A percentile compares a stretch with the other conserved stretches of the same genome.
Evolutionary conservation across 768 basidiomycete species (phyloP).

Genomic region (Cyclocybe aegerita): DNA sequence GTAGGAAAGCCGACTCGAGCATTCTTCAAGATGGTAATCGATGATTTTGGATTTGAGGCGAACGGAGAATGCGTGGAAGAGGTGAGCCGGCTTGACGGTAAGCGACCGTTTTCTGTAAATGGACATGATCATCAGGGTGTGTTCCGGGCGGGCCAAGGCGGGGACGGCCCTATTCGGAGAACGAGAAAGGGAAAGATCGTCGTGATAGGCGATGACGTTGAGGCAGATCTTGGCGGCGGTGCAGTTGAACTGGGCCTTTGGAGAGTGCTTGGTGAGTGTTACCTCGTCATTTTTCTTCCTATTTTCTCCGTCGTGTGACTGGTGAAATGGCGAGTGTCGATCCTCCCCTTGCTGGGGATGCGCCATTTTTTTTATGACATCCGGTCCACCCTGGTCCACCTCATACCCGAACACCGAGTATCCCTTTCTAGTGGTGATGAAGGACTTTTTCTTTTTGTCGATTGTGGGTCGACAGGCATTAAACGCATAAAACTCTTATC

Average conservation of each 20-base stretch:
- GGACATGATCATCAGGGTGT: background rate
- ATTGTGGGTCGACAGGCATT: too few relatives aligned
- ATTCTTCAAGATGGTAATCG: conserved; percentile 61
- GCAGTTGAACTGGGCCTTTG: conserved; percentile 59
- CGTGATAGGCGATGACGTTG: conserved; percentile 68
- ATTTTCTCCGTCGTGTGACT: too few relatives aligned
- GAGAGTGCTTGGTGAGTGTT: conserved; percentile 56
- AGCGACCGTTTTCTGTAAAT: too few relatives aligned
- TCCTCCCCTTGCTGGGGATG: too few relatives aligned
- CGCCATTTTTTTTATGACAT: too few relatives aligned
- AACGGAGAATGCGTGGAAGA: background rate
- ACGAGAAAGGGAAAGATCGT: conserved; percentile 34
- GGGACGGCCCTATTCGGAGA: background rate
- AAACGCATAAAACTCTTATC: too few relatives aligned
- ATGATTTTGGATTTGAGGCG: conserved; percentile 25
- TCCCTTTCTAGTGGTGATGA: too few relatives aligned
- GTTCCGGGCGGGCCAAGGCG: background rate
- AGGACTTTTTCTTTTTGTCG: too few relatives aligned
- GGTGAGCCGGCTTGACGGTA: too few relatives aligned
- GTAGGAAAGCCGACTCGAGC: conserved; percentile 63
- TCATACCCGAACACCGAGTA: too few relatives aligned
- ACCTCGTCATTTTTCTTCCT: background rate
- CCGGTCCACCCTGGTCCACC: too few relatives aligned
- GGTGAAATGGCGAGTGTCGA: too few relatives aligned
- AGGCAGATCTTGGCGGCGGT: conserved; percentile 63